Conservation (phyloP, 805 yeast species). For the Pichia scutulata region DNA sequence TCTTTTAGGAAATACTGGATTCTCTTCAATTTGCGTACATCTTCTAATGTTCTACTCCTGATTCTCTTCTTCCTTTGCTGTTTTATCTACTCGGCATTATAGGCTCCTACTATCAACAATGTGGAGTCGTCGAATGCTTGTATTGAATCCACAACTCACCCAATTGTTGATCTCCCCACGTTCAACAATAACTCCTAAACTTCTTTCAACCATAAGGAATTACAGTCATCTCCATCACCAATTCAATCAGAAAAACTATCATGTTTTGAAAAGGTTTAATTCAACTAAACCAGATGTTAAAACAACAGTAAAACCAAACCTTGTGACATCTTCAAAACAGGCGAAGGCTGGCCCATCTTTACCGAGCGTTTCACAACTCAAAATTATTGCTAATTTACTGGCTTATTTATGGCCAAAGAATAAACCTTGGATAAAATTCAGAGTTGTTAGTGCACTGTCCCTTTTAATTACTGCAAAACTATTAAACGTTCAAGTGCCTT, state of each 20-base stretch:
- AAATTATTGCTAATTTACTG: conserved; percentile 57
- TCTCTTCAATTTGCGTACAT: too few relatives aligned
- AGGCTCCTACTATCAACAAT: not conserved
- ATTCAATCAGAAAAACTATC: not conserved
- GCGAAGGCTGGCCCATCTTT: conserved; percentile 11
- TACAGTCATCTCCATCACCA: not conserved
- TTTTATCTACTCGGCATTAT: not conserved
- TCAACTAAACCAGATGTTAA: not conserved
- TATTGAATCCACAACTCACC: not conserved
- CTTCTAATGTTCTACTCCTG: too few relatives aligned
- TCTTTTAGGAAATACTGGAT: too few relatives aligned
- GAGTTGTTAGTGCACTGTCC: conserved; percentile 71
- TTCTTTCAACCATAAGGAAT: not conserved
- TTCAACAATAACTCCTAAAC: not conserved
- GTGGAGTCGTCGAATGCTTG: not conserved
- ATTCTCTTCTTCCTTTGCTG: not conserved
- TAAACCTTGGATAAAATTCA: conserved; percentile 52
- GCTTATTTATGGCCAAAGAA: conserved; percentile 78
- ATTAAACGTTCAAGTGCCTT: conserved; percentile 92
- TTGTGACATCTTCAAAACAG: conserved; percentile 12
- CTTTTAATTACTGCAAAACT: conserved; percentile 75
- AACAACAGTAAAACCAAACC: conserved; percentile 11
- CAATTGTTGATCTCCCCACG: not conserved
- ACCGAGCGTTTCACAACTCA: conserved; percentile 33
- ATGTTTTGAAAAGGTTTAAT: not conserved